A percentile compares a stretch with the other conserved stretches of the same genome.
Evolutionary conservation across 768 basidiomycete genomes (phyloP).

Genomic region (Tremella mesenterica): DNA sequence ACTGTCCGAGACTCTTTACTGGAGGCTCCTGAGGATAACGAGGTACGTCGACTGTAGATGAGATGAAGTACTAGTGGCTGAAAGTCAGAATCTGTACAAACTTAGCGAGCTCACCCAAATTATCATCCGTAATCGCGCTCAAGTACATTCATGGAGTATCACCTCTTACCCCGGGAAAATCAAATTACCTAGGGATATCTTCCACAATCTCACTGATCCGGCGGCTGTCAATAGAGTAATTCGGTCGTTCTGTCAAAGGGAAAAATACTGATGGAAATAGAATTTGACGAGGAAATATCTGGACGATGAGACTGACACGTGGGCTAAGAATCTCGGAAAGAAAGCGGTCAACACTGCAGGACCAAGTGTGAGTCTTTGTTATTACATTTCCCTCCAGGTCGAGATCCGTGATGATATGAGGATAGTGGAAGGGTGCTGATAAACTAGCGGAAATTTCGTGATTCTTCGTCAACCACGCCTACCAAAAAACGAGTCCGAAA

Average conservation of each 20-base stretch:
- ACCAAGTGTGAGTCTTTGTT: constrained; percentile 8
- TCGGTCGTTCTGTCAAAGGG: neutral
- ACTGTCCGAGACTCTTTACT: constrained; percentile 72
- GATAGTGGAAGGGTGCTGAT: too few relatives aligned
- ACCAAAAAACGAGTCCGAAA: constrained; percentile 5
- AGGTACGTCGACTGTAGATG: neutral
- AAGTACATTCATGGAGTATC: constrained; percentile 62
- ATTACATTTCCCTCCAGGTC: too few relatives aligned
- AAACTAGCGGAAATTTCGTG: neutral
- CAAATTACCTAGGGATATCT: constrained; percentile 70
- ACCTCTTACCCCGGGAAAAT: constrained; percentile 72
- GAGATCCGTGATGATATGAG: too few relatives aligned
- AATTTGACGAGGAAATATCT: constrained; percentile 13
- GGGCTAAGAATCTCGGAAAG: constrained; percentile 19
- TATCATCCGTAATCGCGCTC: constrained; percentile 63
- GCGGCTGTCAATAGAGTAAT: constrained; percentile 4
- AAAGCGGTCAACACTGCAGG: constrained; percentile 5
- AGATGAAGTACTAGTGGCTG: neutral
- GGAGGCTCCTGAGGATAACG: constrained; percentile 52
- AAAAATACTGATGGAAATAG: neutral
- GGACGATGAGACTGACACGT: constrained; percentile 11
- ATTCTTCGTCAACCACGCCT: neutral
- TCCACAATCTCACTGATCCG: constrained; percentile 52
- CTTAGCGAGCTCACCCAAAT: constrained; percentile 83
- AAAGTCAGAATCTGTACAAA: constrained; percentile 70